Percentiles rank a stretch among this genome's conserved stretches.
These are phyloP conservation scores for Euclidium syriacum DNA, from an alignment of 345 rosid genomes.

Conservation along the genomic window DNA sequence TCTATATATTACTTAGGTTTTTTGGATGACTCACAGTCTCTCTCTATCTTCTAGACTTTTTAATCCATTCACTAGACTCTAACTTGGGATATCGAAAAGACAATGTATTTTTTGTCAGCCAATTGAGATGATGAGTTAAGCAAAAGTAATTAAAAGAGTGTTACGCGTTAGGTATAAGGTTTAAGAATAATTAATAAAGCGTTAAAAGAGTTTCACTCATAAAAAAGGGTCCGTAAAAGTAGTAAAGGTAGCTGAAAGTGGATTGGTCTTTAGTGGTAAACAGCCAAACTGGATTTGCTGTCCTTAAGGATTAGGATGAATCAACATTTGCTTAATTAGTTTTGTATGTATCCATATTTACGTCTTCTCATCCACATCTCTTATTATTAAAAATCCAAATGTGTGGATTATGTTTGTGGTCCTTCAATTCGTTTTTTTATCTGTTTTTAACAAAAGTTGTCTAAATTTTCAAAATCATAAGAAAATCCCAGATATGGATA, in stretches of 20 bases:
- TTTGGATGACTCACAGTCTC: slow-evolving; percentile 17
- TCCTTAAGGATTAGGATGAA: slow-evolving; percentile 1
- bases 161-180: slow-evolving; percentile 29
- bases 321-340: background rate
- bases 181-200: background rate
- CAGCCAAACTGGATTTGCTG: slow-evolving; percentile 30
- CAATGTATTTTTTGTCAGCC: background rate
- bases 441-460: background rate
- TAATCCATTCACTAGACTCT: background rate
- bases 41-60: slow-evolving; percentile 15
- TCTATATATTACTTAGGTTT: slow-evolving; percentile 8
- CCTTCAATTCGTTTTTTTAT: background rate
- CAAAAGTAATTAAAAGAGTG: background rate
- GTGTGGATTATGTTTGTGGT: background rate
- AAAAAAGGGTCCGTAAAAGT: slow-evolving; percentile 22
- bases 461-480: background rate
- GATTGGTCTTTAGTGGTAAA: slow-evolving; percentile 31
- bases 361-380: slow-evolving; percentile 2
- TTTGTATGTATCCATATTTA: background rate
- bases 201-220: slow-evolving; percentile 16
- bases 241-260: slow-evolving; percentile 16
- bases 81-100: slow-evolving; percentile 11
- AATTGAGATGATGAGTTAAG: background rate
- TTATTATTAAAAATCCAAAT: background rate
- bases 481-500: background rate